These are phyloP conservation scores for Candida germanica DNA, from an alignment of 805 yeast species.

Conservation along the genomic window DNA sequence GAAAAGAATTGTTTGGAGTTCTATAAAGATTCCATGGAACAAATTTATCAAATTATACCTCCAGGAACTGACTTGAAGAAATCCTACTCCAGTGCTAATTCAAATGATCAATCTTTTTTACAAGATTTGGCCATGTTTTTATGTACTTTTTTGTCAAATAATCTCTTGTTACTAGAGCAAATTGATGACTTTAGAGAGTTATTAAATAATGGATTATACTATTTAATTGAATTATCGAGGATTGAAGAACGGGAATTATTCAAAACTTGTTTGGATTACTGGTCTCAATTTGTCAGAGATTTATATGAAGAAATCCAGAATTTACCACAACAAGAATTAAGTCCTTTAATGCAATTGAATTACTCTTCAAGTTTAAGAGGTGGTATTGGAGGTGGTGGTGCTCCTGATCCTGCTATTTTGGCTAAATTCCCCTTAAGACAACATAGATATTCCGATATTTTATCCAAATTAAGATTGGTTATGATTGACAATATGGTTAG, in stretches of 20 bases:
- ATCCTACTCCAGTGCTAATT: conserved; percentile 70
- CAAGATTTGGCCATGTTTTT: conserved; percentile 94
- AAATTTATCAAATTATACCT: conserved; percentile 68
- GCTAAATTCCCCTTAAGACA: conserved; percentile 81
- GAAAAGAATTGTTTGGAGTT: conserved; percentile 59
- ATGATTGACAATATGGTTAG: conserved; percentile 96
- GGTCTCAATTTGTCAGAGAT: conserved; percentile 82
- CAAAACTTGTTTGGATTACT: conserved; percentile 92
- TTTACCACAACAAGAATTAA: conserved; percentile 66
- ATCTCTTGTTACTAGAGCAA: conserved; percentile 63
- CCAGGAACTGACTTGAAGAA: conserved; percentile 64
- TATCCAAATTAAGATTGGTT: conserved; percentile 84
- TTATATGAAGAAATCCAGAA: conserved; percentile 83
- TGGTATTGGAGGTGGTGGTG: conserved; percentile 60
- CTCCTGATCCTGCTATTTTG: conserved; percentile 76
- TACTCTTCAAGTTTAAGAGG: conserved; percentile 35
- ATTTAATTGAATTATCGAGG: conserved; percentile 78
- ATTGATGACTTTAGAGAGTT: conserved; percentile 46
- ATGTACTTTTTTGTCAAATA: conserved; percentile 77
- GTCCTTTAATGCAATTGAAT: conserved; percentile 72
- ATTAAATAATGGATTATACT: conserved; percentile 69
- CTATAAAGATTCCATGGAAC: conserved; percentile 73
- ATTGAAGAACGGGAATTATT: conserved; percentile 95
- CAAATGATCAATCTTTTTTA: conserved; percentile 87
- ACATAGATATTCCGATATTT: conserved; percentile 73